Conservation (phyloP, 2,329 filamentous ascomycete genomes). For the Chalaropsis ovoidea region DNA sequence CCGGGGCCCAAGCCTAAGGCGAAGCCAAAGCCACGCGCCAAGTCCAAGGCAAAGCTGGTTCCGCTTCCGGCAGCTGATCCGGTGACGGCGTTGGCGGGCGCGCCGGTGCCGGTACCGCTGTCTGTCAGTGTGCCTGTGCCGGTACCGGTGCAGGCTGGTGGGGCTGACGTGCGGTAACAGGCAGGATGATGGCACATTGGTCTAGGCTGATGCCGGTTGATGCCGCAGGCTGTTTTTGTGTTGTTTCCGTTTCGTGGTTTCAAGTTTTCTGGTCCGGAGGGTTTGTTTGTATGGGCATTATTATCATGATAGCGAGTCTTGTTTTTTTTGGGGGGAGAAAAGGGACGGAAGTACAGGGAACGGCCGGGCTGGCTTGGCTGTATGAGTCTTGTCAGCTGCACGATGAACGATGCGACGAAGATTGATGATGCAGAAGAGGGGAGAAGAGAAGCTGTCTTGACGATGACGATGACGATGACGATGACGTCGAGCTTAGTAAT, state of each 20-base stretch:
- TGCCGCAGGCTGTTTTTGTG: background rate
- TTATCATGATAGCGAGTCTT: slow-evolving; percentile 9
- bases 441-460: background rate
- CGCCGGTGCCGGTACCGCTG: background rate
- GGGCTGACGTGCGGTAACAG: slow-evolving; percentile 28
- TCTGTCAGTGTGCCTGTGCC: too few relatives aligned
- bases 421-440: background rate
- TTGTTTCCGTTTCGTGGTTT: background rate
- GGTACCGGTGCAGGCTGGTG: background rate
- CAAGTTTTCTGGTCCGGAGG: background rate
- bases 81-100: background rate
- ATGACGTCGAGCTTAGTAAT: too few relatives aligned
- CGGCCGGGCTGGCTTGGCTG: too few relatives aligned
- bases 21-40: background rate
- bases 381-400: background rate
- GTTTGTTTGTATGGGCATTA: slow-evolving; percentile 28
- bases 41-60: background rate
- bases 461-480: too few relatives aligned
- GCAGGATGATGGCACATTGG: slow-evolving; percentile 25
- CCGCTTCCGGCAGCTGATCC: background rate
- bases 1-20: background rate
- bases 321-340: background rate
- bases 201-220: too few relatives aligned
- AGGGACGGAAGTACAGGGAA: background rate
- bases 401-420: slow-evolving; percentile 2